Evolutionary conservation across 2,329 filamentous ascomycete species (phyloP).

Genomic region (Cytospora paraplurivora): DNA sequence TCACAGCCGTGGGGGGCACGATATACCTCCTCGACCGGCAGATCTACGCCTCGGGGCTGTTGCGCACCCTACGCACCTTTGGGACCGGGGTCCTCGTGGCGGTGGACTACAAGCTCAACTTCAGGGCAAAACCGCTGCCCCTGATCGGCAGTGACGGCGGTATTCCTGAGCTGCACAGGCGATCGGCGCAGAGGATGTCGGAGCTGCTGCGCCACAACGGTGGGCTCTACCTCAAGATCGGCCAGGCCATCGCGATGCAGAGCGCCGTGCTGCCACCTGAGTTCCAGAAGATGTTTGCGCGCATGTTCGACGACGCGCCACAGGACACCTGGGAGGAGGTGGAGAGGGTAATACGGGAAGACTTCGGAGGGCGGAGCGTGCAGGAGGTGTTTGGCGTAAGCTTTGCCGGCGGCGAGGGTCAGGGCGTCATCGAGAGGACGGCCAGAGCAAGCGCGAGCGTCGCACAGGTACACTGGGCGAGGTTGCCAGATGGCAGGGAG

Average conservation of each 20-base stretch:
- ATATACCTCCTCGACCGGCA: constrained; percentile 71
- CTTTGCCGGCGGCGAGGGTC: constrained; percentile 70
- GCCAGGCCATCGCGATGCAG: constrained; percentile 98
- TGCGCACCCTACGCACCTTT: constrained; percentile 81
- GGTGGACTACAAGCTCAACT: constrained; percentile 95
- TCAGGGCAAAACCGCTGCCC: constrained; percentile 73
- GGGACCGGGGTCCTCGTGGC: constrained; percentile 77
- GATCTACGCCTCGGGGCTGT: constrained; percentile 77
- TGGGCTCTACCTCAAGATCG: constrained; percentile 94
- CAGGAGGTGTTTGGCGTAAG: constrained; percentile 94
- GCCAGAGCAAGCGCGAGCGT: constrained; percentile 83
- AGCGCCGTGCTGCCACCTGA: constrained; percentile 89
- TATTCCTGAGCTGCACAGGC: constrained; percentile 76
- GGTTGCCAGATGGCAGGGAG: constrained; percentile 81
- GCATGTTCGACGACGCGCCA: constrained; percentile 97
- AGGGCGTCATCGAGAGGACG: constrained; percentile 63
- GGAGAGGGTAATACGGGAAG: constrained; percentile 80
- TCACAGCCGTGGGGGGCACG: constrained; percentile 60
- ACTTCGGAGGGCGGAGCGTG: constrained; percentile 79
- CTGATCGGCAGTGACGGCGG: constrained; percentile 51
- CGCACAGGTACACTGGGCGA: constrained; percentile 95
- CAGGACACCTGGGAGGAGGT: constrained; percentile 88
- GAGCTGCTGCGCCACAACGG: constrained; percentile 83
- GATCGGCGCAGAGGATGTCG: constrained; percentile 82
- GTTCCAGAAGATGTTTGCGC: constrained; percentile 93